Evolutionary conservation across 2,329 filamentous ascomycete genomes (phyloP).

Genomic region (Sphaerostilbella broomeana): DNA sequence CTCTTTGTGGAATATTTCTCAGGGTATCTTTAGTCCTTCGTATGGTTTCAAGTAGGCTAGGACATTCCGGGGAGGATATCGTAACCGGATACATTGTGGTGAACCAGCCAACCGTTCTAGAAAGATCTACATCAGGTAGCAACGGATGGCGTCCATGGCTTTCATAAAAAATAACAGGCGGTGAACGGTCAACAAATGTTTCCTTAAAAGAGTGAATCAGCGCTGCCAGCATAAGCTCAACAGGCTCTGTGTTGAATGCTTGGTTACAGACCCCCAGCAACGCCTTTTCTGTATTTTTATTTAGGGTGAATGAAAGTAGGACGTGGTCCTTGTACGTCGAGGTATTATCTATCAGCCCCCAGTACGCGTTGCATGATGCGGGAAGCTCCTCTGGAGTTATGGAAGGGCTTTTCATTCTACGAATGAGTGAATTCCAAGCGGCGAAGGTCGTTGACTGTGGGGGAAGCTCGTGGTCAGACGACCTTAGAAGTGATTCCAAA

Average conservation of each 20-base stretch:
- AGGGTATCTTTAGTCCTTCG: constrained; percentile 19
- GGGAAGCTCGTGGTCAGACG: constrained; percentile 6
- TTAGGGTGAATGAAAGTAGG: background rate
- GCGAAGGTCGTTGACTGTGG: background rate
- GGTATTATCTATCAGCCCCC: too few relatives aligned
- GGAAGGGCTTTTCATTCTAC: too few relatives aligned
- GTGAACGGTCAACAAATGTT: constrained; percentile 21
- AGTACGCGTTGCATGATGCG: too few relatives aligned
- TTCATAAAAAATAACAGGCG: constrained; percentile 25
- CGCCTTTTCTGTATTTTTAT: background rate
- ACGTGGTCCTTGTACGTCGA: background rate
- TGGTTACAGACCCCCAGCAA: background rate
- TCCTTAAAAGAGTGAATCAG: background rate
- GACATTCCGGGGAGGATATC: background rate
- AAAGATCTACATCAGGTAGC: constrained; percentile 22
- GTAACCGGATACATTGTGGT: constrained; percentile 26
- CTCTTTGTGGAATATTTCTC: constrained; percentile 14
- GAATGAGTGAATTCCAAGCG: too few relatives aligned
- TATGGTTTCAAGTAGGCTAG: constrained; percentile 11
- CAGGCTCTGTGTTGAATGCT: constrained; percentile 1
- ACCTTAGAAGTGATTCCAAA: constrained; percentile 32
- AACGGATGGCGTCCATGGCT: constrained; percentile 29
- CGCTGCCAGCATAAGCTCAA: constrained; percentile 4
- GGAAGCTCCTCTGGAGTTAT: too few relatives aligned
- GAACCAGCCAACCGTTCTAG: constrained; percentile 31